phyloP scores from a whole-genome alignment of 345 rosid genomes.

The Arabidopsis suecica region DNA sequence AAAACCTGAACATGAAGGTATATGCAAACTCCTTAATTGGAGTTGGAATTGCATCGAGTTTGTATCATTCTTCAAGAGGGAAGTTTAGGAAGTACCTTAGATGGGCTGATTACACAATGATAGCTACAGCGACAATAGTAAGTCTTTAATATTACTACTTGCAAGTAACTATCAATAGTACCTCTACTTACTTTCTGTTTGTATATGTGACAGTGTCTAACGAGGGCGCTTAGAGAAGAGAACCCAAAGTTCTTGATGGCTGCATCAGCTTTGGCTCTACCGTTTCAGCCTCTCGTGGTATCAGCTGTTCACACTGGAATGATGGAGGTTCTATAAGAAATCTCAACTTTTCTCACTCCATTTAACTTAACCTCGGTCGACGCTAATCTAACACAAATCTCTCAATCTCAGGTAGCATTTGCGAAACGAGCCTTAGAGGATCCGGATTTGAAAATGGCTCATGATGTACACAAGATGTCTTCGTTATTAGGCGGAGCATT shows the following conservation, averaged over 20 bases:
- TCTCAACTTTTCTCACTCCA: background rate
- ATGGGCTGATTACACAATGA: slow-evolving; percentile 97
- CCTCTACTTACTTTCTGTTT: background rate
- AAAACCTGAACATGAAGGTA: slow-evolving; percentile 66
- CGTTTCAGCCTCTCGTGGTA: slow-evolving; percentile 92
- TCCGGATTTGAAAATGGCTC: slow-evolving; percentile 77
- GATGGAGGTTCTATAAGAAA: slow-evolving; percentile 72
- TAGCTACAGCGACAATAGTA: slow-evolving; percentile 85
- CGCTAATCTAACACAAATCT: slow-evolving; percentile 27
- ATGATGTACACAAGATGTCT: slow-evolving; percentile 73
- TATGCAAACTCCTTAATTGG: slow-evolving; percentile 97
- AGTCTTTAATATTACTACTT: slow-evolving; percentile 37
- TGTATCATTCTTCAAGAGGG: slow-evolving; percentile 94
- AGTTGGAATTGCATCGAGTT: slow-evolving; percentile 83
- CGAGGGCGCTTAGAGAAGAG: slow-evolving; percentile 84
- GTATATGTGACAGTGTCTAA: slow-evolving; percentile 63
- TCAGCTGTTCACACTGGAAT: slow-evolving; percentile 92
- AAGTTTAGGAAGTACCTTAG: slow-evolving; percentile 68
- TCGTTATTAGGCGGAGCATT: slow-evolving; percentile 81
- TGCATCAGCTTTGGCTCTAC: slow-evolving; percentile 74
- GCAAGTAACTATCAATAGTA: too few relatives aligned
- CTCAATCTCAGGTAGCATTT: slow-evolving; percentile 66
- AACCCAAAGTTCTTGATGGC: slow-evolving; percentile 93
- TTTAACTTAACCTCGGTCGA: background rate
- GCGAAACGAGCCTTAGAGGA: slow-evolving; percentile 79